Evolutionary conservation across 2,329 filamentous ascomycete genomes (phyloP).

Genomic region (Arthroderma sp.): DNA sequence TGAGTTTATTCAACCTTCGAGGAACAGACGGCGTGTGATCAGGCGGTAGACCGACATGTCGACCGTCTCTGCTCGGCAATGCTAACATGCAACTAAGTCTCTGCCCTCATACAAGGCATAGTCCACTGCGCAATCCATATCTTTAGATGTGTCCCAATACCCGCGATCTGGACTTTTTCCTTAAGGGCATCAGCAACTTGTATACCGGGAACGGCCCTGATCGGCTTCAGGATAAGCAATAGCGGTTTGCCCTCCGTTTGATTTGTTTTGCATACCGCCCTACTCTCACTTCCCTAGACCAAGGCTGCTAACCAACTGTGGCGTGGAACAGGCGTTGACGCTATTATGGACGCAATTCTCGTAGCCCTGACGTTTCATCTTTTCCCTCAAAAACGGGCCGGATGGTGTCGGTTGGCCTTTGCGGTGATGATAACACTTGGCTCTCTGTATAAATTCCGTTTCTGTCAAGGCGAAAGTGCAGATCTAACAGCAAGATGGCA

Average conservation of each 20-base stretch:
- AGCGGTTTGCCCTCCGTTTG: background rate
- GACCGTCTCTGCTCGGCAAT: too few relatives aligned
- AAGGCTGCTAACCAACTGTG: too few relatives aligned
- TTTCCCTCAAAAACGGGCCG: conserved; percentile 9
- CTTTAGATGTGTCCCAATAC: conserved; percentile 35
- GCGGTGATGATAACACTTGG: conserved; percentile 31
- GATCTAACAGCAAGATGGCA: conserved; percentile 9
- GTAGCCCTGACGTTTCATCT: conserved; percentile 1
- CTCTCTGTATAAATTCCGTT: conserved; percentile 23
- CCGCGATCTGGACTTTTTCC: conserved; percentile 30
- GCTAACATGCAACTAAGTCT: too few relatives aligned
- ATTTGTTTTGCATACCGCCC: background rate
- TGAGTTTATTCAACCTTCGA: conserved; percentile 14
- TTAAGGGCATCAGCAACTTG: conserved; percentile 15
- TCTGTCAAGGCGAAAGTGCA: background rate
- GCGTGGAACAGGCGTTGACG: background rate
- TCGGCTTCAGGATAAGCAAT: background rate
- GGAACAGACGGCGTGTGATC: too few relatives aligned
- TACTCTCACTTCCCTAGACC: background rate
- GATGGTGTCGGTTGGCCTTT: conserved; percentile 27
- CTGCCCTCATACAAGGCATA: too few relatives aligned
- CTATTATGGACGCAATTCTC: background rate
- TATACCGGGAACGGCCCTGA: background rate
- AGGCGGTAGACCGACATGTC: too few relatives aligned
- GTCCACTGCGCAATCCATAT: conserved; percentile 18